Conservation (phyloP, 371 early-diverging fungal species). For the Mucor indicus region DNA sequence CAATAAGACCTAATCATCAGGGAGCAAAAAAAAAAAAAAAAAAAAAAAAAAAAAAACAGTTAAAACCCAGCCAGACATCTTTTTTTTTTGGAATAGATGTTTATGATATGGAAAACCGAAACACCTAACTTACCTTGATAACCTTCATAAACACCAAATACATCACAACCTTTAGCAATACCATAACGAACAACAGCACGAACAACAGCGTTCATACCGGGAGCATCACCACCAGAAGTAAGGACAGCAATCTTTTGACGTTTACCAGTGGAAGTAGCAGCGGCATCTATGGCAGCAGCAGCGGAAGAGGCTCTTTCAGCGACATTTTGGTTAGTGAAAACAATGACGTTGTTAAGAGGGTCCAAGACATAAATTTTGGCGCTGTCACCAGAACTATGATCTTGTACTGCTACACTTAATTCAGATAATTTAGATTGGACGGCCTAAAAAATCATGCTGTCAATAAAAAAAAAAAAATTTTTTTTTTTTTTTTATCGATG, state of each 20-base stretch:
- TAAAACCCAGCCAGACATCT: constrained; percentile 4
- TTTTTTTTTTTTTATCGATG: constrained; percentile 12
- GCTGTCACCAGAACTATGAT: constrained; percentile 27
- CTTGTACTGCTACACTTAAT: constrained; percentile 20
- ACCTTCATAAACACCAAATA: constrained; percentile 94
- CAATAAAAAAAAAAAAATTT: constrained; percentile 9
- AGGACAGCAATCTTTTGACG: constrained; percentile 82
- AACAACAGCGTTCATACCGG: constrained; percentile 99
- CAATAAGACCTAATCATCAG: constrained; percentile 23
- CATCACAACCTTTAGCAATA: constrained; percentile 78
- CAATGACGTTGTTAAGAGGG: constrained; percentile 73
- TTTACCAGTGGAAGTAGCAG: constrained; percentile 11
- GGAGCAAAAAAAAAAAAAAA: neutral
- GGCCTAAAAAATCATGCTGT: constrained; percentile 18
- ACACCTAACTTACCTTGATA: constrained; percentile 88
- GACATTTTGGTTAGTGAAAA: constrained; percentile 49
- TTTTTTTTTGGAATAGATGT: no score
- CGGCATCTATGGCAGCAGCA: constrained; percentile 15
- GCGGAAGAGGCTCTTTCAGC: constrained; percentile 10
- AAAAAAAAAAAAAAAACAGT: no score
- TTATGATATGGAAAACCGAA: no score
- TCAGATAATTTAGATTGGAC: constrained; percentile 25
- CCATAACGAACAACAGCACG: constrained; percentile 93
- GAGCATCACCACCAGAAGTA: constrained; percentile 98
- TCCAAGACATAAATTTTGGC: constrained; percentile 60